Conservation (phyloP, 495 filamentous ascomycete species). For the Annulohypoxylon bovei region DNA sequence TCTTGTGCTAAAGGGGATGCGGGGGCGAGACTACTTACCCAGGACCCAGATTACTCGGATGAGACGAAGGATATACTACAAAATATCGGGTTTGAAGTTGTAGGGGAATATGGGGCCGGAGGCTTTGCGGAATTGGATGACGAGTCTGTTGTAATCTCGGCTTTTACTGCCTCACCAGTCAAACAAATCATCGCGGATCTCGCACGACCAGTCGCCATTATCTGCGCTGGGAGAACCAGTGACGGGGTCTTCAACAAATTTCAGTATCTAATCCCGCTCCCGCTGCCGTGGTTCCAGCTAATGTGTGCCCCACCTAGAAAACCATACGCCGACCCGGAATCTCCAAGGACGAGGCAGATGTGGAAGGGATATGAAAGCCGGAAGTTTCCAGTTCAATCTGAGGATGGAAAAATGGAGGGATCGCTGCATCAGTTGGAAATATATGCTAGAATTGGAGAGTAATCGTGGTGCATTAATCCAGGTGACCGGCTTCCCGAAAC, state of each 20-base stretch:
- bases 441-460: neutral
- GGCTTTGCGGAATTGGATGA: too few relatives aligned
- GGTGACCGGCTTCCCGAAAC: neutral
- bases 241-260: neutral
- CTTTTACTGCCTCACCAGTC: too few relatives aligned
- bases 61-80: too few relatives aligned
- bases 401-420: neutral
- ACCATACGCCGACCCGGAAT: slow-evolving; percentile 49
- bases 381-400: neutral
- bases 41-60: too few relatives aligned
- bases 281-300: neutral
- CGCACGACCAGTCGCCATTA: too few relatives aligned
- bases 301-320: slow-evolving; percentile 34
- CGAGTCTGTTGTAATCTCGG: too few relatives aligned
- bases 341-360: slow-evolving; percentile 53
- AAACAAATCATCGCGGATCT: too few relatives aligned
- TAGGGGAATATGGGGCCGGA: too few relatives aligned
- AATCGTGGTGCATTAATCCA: neutral
- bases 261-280: neutral
- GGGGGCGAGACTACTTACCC: too few relatives aligned
- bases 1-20: too few relatives aligned
- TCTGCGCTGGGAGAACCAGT: too few relatives aligned
- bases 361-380: neutral
- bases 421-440: neutral
- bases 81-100: too few relatives aligned